phyloP scores from a whole-genome alignment of 2,329 filamentous ascomycete species.

The Calonectria honghensis region DNA sequence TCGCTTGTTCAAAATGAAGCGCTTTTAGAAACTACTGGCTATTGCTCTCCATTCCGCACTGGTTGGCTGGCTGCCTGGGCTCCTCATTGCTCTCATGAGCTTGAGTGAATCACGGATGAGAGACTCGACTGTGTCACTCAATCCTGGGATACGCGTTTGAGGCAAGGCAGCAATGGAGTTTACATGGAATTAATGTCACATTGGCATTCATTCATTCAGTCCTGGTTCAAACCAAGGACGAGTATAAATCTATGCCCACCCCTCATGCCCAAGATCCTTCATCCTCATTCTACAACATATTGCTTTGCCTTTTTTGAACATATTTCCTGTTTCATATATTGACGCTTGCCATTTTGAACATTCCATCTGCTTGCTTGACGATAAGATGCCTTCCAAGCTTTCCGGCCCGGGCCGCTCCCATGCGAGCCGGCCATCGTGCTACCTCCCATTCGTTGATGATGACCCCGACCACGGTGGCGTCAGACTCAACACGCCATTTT shows the following conservation, averaged over 20 bases:
- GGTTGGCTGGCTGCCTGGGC: neutral
- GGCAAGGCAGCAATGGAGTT: neutral
- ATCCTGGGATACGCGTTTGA: neutral
- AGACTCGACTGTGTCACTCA: neutral
- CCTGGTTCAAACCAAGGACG: neutral
- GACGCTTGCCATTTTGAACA: neutral
- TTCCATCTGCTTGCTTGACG: neutral
- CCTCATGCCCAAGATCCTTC: neutral
- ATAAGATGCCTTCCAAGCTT: neutral
- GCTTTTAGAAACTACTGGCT: no score
- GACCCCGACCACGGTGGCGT: conserved; percentile 12
- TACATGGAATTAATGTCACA: neutral
- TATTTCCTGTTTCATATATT: neutral
- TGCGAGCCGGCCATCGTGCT: neutral
- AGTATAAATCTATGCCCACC: neutral
- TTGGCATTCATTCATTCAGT: neutral
- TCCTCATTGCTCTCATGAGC: neutral
- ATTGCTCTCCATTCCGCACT: neutral
- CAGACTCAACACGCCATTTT: neutral
- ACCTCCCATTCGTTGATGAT: neutral
- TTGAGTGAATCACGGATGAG: conserved; percentile 6
- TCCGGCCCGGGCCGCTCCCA: neutral
- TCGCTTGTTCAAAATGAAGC: neutral
- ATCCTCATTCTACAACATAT: neutral
- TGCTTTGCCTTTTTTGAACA: neutral